These are phyloP conservation scores for Ceratocystis colombiana DNA, from an alignment of 2,329 filamentous ascomycete species.

Conservation along the genomic window DNA sequence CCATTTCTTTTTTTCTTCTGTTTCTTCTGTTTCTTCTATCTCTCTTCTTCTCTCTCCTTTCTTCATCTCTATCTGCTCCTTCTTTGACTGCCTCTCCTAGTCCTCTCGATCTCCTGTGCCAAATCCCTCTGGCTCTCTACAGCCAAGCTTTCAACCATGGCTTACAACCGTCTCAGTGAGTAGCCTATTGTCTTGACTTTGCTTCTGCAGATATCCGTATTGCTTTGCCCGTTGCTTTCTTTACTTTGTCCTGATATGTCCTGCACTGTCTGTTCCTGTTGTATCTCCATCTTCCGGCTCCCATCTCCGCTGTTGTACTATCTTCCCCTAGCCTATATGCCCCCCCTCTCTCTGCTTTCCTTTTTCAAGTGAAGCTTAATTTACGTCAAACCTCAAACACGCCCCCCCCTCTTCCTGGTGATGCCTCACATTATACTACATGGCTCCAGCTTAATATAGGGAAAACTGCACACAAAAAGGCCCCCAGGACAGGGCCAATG, in stretches of 20 bases:
- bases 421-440: not conserved
- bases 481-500: not conserved
- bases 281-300: not conserved
- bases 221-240: conserved; percentile 14
- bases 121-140: conserved; percentile 4
- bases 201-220: not conserved
- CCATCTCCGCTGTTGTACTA: conserved; percentile 2
- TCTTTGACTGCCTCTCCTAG: not conserved
- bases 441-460: not conserved
- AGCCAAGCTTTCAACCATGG: conserved; percentile 21
- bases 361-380: conserved; percentile 3
- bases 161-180: conserved; percentile 27
- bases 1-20: no score
- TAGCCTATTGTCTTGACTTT: conserved; percentile 13
- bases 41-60: not conserved
- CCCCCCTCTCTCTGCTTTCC: not conserved
- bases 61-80: not conserved
- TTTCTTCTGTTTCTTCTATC: not conserved
- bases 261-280: not conserved
- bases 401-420: not conserved
- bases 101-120: not conserved
- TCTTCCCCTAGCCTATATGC: not conserved
- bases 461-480: not conserved
- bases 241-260: not conserved
- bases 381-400: conserved; percentile 22